Evolutionary conservation across 1,284 basidiomycete species (phyloP).

Genomic region (Sporisorium graminicola): DNA sequence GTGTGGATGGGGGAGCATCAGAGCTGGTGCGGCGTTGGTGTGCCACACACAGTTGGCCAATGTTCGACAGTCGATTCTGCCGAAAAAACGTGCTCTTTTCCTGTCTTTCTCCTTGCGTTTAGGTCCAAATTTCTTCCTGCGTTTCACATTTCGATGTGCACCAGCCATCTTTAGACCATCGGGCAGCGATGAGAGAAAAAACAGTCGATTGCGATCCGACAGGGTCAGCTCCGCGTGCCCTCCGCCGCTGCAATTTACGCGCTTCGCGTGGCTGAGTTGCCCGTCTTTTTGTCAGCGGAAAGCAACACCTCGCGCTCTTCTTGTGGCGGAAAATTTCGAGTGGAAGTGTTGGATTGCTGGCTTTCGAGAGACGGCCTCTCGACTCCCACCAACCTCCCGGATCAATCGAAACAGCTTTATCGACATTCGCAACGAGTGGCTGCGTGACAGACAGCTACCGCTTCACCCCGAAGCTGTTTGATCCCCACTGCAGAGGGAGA

Average conservation of each 20-base stretch:
- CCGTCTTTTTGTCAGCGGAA: conserved; percentile 9
- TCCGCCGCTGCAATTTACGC: conserved; percentile 22
- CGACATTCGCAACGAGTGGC: background rate
- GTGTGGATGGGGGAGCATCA: background rate
- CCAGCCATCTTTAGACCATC: conserved; percentile 12
- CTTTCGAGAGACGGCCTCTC: conserved; percentile 12
- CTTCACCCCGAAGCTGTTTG: too few relatives aligned
- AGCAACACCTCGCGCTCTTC: conserved; percentile 8
- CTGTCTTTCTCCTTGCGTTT: background rate
- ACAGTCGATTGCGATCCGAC: background rate
- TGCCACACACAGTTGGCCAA: background rate
- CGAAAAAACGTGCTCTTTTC: background rate
- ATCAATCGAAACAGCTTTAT: background rate
- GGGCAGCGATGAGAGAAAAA: background rate
- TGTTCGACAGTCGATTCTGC: background rate
- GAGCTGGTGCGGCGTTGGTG: background rate
- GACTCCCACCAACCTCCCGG: background rate
- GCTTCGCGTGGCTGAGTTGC: conserved; percentile 6
- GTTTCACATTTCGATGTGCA: conserved; percentile 1
- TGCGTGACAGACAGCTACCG: too few relatives aligned
- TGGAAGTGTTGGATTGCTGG: conserved; percentile 15
- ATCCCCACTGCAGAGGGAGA: background rate
- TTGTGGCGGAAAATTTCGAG: background rate
- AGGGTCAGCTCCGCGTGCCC: conserved; percentile 4
- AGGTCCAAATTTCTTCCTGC: conserved; percentile 26